Evolutionary conservation across 768 basidiomycete species (phyloP), one percentile per base, ranked within the genome.

Genomic region (Phylloporus arenicola): DNA sequence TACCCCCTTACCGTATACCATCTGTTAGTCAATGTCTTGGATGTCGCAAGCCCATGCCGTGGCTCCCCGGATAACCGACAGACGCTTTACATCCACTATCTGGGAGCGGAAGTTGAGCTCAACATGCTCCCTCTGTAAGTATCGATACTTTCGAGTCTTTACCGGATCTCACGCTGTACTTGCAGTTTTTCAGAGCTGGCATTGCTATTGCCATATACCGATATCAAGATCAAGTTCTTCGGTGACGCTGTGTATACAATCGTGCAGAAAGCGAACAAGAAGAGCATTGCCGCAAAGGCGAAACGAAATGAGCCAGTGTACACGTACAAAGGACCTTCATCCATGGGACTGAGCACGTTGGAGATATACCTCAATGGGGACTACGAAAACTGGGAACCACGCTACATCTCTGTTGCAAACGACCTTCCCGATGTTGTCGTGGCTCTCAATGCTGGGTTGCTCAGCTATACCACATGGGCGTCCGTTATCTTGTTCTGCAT

Each of bases 151-250:
- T 8, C 30, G 9, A 2, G 3, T 31, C 13, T 10, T 20, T 27
- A 31, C 47, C 37, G 14, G 17, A 16, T 22, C 45, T 46, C 45
- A 50, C 19, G 51, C 11, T n/a, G 20, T 20, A 14, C 43, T 34
- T 25, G 27, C 46, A 75, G 77, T 30, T 77, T 75, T 55, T 70
- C 72, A 13, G 76, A 78, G 54, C 57, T 78, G 33, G 77, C 74
- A 5, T 58, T 78, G 20, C 59, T 76, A 33, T 57, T 75, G 16
- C 75, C 74, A 16, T 58, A 76, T 54, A 74, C 73, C 17, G 74
- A 77, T 52, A 64, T 76, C 51, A 69, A 70, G 49, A 61, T 78
- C 16, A 65, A 69, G 33, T 58, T 78, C 48, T 72, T 75, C 45
- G 74, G 76, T 48, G 48, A 53, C 20, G 64, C 61, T 24, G 66